Evolutionary conservation across 345 rosid species (phyloP), one percentile per base, ranked within the genome.

Genomic region (Salix udensis): DNA sequence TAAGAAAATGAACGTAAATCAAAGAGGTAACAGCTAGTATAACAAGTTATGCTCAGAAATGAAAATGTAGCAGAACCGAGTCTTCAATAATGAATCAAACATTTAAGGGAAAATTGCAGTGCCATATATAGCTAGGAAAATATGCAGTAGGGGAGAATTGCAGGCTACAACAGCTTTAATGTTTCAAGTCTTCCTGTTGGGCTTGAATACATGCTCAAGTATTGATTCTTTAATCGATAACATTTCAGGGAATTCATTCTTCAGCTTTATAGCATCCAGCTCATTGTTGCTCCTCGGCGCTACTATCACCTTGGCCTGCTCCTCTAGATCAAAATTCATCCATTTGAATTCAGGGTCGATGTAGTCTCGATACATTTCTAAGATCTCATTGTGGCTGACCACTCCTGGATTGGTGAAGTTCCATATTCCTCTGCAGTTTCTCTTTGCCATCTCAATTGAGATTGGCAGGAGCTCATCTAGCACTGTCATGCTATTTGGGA

Each of bases 381-480:
- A 53, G 68, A 89, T 87, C 79, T 89, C 88, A 19, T 89, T 88
- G 77, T 89, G 89, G 74, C 88, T 87, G 36, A 86, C 77, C 28
- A 82, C 92, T 70, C 92, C 89, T 48, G 90, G 89, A 81, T 89
- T 89, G 67, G 89, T 87, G 80, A 89, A 89, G 80, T 89, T 87
- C 89, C 89, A 89, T 74, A 86, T 76, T 46, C 92, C 90, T 76
- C 81, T 85, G 76, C 80, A 85, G 53, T 87, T 82, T 73, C 87
- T 85, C 73, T 81, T 87, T 0, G 92, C 92, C 92, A 89, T 87
- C 81, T 87, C 92, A 21, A 87, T 82, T 34, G 92, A 84, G 74
- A 87, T 84, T 1, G 90, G 90, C 6, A 89, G 83, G 23, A 89
- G 85, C 85, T 89, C 92, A 53, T 89, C 90, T 37, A 89, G 80